These are phyloP conservation scores for Persicaria tinctoria DNA, from an alignment of 148 eudicot genomes.

Conservation along the genomic window DNA sequence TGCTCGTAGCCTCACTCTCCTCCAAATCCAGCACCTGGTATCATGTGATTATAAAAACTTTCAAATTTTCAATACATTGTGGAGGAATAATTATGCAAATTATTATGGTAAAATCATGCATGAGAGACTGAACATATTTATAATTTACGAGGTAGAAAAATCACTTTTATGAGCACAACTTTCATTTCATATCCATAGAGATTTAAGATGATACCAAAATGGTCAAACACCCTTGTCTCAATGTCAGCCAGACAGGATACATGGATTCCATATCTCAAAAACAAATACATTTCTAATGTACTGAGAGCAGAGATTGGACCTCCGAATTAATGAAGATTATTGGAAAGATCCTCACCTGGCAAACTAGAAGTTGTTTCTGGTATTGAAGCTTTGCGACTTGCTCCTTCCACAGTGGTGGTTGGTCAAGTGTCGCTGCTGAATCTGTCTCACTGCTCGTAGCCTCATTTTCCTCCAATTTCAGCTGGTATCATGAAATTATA, in stretches of 20 bases:
- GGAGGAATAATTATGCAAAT: neutral
- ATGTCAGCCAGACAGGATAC: no score
- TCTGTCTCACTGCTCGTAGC: conserved; percentile 35
- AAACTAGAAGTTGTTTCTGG: conserved; percentile 91
- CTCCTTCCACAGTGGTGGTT: conserved; percentile 73
- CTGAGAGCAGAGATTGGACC: no score
- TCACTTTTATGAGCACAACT: no score
- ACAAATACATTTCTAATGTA: no score
- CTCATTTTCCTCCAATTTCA: conserved; percentile 86
- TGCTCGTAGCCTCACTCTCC: conserved; percentile 44
- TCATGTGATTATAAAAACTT: neutral
- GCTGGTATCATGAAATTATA: conserved; percentile 21
- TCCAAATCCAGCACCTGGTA: conserved; percentile 84
- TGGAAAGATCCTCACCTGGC: conserved; percentile 49
- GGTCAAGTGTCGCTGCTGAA: conserved; percentile 21
- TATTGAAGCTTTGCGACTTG: conserved; percentile 95
- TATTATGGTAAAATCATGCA: no score
- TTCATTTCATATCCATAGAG: no score
- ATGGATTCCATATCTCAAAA: no score
- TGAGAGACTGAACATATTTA: no score
- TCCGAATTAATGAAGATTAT: no score
- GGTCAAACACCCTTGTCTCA: no score
- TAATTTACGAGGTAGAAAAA: no score
- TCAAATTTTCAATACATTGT: neutral
- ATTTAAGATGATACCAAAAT: no score